phyloP scores from a whole-genome alignment of 345 rosid species.

The Citrus hindsii region DNA sequence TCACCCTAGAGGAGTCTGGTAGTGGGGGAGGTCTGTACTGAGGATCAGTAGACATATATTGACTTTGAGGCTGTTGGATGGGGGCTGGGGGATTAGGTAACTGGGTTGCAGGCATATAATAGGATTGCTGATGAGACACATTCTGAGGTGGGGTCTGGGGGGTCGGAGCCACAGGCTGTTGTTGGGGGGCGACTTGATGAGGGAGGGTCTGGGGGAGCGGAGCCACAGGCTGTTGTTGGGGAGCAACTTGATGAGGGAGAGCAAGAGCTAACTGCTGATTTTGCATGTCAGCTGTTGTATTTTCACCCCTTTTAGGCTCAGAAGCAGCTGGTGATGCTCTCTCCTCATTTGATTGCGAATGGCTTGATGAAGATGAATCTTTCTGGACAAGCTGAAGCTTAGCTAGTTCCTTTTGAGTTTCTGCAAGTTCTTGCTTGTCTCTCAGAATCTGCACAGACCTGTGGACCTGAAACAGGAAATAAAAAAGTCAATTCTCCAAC shows the following conservation, averaged over 20 bases:
- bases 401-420: constrained; percentile 85
- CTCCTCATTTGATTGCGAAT: constrained; percentile 73
- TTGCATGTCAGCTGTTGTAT: constrained; percentile 42
- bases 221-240: constrained; percentile 55
- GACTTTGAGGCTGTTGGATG: constrained; percentile 48
- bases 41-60: constrained; percentile 52
- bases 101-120: constrained; percentile 59
- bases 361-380: constrained; percentile 66
- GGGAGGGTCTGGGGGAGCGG: constrained; percentile 64
- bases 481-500: neutral
- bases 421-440: constrained; percentile 98
- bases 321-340: constrained; percentile 54
- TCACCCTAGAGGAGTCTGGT: constrained; percentile 60
- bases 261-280: constrained; percentile 92
- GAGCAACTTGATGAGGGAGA: constrained; percentile 76
- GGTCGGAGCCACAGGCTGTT: constrained; percentile 44
- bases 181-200: constrained; percentile 74
- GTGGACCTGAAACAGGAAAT: constrained; percentile 64
- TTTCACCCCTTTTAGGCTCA: constrained; percentile 59
- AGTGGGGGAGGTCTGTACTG: constrained; percentile 65
- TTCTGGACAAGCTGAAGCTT: constrained; percentile 90
- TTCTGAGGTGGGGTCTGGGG: constrained; percentile 52
- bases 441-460: constrained; percentile 96
- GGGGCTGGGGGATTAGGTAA: constrained; percentile 43
- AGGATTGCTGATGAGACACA: constrained; percentile 63